Percentiles rank a stretch among this genome's conserved stretches.
These are phyloP conservation scores for Acidiella bohemica DNA, from an alignment of 495 filamentous ascomycete species.

Conservation along the genomic window DNA sequence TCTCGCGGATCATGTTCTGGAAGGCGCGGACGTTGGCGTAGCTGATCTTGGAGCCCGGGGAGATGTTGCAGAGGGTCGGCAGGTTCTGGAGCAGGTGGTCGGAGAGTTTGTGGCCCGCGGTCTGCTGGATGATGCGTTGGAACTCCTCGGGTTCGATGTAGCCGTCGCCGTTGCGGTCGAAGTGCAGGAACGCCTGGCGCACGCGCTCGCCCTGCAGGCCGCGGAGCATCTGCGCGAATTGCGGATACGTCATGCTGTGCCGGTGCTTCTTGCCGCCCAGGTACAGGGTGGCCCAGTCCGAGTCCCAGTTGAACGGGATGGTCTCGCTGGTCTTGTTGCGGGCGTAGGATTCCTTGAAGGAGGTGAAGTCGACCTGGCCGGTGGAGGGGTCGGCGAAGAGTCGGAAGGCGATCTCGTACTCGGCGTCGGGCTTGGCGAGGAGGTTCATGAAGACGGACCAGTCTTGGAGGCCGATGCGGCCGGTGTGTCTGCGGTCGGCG, in stretches of 20 bases:
- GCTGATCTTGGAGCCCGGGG: conserved; percentile 78
- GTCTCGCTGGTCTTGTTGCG: conserved; percentile 64
- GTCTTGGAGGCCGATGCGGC: conserved; percentile 64
- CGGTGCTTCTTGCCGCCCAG: conserved; percentile 69
- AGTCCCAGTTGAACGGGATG: conserved; percentile 94
- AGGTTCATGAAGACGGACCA: conserved; percentile 91
- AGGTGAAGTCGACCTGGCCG: conserved; percentile 73
- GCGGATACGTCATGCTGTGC: conserved; percentile 84
- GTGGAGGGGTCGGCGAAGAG: conserved; percentile 77
- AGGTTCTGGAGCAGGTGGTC: conserved; percentile 92
- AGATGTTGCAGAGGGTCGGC: conserved; percentile 89
- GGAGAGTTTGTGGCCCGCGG: conserved; percentile 89
- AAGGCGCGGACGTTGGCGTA: conserved; percentile 96
- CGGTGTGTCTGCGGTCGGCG: conserved; percentile 61
- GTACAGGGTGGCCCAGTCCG: conserved; percentile 93
- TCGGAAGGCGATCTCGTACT: conserved; percentile 97
- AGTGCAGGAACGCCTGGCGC: conserved; percentile 80
- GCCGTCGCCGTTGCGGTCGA: conserved; percentile 91
- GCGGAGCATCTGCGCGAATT: conserved; percentile 96
- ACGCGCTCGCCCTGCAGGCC: conserved; percentile 92
- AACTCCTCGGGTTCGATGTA: conserved; percentile 95
- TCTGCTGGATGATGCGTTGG: conserved; percentile 87
- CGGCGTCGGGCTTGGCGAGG: conserved; percentile 84
- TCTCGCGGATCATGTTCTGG: conserved; percentile 90
- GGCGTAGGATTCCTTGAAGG: conserved; percentile 69